Evolutionary conservation across 768 basidiomycete species (phyloP).

Genomic region (Amanita fuliginea): DNA sequence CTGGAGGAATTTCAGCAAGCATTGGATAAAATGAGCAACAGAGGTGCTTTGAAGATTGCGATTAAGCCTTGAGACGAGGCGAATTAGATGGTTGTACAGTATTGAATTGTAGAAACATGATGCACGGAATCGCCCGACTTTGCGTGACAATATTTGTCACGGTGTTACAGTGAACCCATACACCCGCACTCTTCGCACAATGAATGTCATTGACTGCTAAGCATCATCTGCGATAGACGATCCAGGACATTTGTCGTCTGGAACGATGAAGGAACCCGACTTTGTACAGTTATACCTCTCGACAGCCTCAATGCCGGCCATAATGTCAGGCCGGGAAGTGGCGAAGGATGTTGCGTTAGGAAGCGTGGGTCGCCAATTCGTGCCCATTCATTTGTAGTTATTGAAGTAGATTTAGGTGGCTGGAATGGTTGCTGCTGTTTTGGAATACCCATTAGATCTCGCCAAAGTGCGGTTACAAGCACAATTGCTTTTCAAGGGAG

Average conservation of each 20-base stretch:
- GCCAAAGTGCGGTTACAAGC: conserved; percentile 92
- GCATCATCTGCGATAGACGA: neutral
- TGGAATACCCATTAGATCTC: conserved; percentile 94
- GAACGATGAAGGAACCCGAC: neutral
- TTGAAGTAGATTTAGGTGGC: conserved; percentile 39
- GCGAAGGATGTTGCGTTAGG: conserved; percentile 4
- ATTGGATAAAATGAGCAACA: conserved; percentile 61
- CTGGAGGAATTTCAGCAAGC: conserved; percentile 62
- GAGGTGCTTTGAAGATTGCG: conserved; percentile 49
- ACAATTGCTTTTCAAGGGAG: conserved; percentile 65
- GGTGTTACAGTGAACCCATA: neutral
- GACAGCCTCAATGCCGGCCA: neutral
- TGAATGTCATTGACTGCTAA: neutral
- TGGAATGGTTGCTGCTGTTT: conserved; percentile 72
- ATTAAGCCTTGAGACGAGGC: conserved; percentile 35
- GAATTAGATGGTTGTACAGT: conserved; percentile 4
- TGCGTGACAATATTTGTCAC: neutral
- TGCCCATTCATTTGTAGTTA: neutral
- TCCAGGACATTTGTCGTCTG: neutral
- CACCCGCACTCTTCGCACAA: neutral
- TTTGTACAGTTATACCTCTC: neutral
- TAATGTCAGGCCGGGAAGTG: conserved; percentile 2
- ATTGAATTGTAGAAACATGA: neutral
- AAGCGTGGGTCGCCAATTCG: neutral
- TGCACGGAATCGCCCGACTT: no score